Percentiles rank a stretch among this genome's conserved stretches.
phyloP scores from a whole-genome alignment of 1,284 basidiomycete species.

The Cryptococcus jaspeensis region DNA sequence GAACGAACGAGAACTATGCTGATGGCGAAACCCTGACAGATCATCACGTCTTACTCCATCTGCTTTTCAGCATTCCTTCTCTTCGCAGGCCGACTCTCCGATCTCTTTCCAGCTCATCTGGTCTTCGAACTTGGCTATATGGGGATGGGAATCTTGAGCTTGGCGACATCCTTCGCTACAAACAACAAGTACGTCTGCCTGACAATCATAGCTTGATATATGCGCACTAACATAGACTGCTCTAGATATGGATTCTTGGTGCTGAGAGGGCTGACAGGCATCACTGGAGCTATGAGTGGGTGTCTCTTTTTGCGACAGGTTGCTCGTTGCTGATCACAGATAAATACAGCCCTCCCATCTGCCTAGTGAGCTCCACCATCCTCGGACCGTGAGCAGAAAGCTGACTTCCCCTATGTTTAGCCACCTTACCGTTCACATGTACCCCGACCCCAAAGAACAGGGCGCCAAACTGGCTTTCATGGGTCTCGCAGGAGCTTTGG shows the following conservation, averaged over 20 bases:
- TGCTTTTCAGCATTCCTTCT: conserved; percentile 37
- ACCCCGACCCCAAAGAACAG: conserved; percentile 35
- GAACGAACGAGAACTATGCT: not conserved
- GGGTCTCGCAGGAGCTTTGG: conserved; percentile 28
- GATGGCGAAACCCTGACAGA: conserved; percentile 12
- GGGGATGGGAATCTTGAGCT: conserved; percentile 29
- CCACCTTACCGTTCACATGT: conserved; percentile 40
- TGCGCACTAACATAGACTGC: not conserved
- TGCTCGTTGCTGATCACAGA: not conserved
- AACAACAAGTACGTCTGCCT: conserved; percentile 27
- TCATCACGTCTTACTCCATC: conserved; percentile 39
- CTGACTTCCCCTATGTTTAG: too few relatives aligned
- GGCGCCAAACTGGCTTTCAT: conserved; percentile 30
- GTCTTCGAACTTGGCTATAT: conserved; percentile 40
- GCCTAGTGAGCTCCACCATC: conserved; percentile 23
- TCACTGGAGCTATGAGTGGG: conserved; percentile 36
- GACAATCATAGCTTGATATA: not conserved
- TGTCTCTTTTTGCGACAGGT: not conserved
- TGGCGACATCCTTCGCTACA: conserved; percentile 40
- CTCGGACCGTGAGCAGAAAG: too few relatives aligned
- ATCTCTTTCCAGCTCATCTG: conserved; percentile 41
- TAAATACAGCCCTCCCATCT: conserved; percentile 28
- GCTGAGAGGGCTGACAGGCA: conserved; percentile 44
- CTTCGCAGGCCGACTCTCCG: conserved; percentile 40
- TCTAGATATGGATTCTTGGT: conserved; percentile 42